A percentile compares a stretch with the other conserved stretches of the same genome.
Evolutionary conservation across 2,329 filamentous ascomycete species (phyloP).

Genomic region (Plectosphaerella cucumerina): DNA sequence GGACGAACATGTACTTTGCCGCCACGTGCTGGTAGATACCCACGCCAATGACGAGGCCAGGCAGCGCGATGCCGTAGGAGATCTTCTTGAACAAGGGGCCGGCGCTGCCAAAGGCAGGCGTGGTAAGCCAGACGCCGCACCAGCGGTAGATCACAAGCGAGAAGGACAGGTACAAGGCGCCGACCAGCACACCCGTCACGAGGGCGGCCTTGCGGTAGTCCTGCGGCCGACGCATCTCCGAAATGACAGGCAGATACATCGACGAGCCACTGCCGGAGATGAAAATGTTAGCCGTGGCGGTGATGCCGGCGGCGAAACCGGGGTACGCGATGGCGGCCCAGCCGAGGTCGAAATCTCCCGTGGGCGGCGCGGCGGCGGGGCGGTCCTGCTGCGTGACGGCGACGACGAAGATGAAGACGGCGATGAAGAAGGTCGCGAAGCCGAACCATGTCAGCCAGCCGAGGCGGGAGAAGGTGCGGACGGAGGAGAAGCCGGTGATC

Average conservation of each 20-base stretch:
- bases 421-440: constrained; percentile 34
- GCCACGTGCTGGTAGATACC: constrained; percentile 47
- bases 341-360: constrained; percentile 28
- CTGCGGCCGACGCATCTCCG: constrained; percentile 45
- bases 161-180: constrained; percentile 45
- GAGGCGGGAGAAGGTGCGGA: constrained; percentile 45
- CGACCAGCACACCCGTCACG: constrained; percentile 44
- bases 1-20: constrained; percentile 45
- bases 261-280: constrained; percentile 45
- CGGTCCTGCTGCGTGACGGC: constrained; percentile 46
- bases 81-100: constrained; percentile 41
- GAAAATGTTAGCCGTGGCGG: constrained; percentile 43
- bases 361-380: constrained; percentile 36
- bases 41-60: constrained; percentile 46
- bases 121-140: constrained; percentile 38
- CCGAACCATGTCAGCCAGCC: constrained; percentile 43
- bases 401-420: constrained; percentile 42
- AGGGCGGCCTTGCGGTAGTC: constrained; percentile 49
- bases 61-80: constrained; percentile 44
- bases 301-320: constrained; percentile 25
- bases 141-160: constrained; percentile 47
- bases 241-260: constrained; percentile 51
- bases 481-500: constrained; percentile 45
- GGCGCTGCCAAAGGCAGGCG: constrained; percentile 43
- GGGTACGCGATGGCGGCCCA: constrained; percentile 25